Conservation (phyloP, 2,329 filamentous ascomycete genomes). For the Aotearoamyces nothofagi region DNA sequence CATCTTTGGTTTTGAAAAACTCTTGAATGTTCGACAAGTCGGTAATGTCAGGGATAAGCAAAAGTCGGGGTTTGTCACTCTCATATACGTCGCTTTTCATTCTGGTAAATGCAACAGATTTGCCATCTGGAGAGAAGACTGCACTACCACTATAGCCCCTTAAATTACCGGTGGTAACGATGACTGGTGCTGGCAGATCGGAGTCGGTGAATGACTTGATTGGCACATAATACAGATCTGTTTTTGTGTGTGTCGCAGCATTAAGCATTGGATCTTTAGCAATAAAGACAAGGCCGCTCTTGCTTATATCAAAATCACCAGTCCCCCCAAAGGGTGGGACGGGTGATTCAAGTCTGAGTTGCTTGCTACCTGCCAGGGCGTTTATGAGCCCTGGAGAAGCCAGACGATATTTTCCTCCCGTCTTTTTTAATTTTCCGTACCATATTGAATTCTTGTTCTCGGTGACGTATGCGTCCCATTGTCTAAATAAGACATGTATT, state of each 20-base stretch:
- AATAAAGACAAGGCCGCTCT: constrained; percentile 53
- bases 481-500: too few relatives aligned
- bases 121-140: constrained; percentile 60
- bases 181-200: constrained; percentile 32
- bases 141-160: constrained; percentile 51
- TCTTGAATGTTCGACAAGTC: constrained; percentile 43
- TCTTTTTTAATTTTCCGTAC: constrained; percentile 43
- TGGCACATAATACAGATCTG: constrained; percentile 62
- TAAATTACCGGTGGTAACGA: constrained; percentile 40
- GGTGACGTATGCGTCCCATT: constrained; percentile 68
- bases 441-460: constrained; percentile 59
- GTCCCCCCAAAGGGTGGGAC: constrained; percentile 66
- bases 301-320: constrained; percentile 65
- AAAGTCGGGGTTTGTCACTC: constrained; percentile 56
- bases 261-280: constrained; percentile 59
- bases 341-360: constrained; percentile 41
- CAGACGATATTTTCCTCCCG: constrained; percentile 17
- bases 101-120: constrained; percentile 57
- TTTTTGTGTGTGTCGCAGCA: constrained; percentile 63
- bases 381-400: constrained; percentile 38
- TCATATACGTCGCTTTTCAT: constrained; percentile 72
- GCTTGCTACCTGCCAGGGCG: constrained; percentile 30
- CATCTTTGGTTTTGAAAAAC: constrained; percentile 45
- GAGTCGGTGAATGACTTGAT: constrained; percentile 42
- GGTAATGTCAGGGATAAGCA: constrained; percentile 46